Evolutionary conservation across 768 basidiomycete genomes (phyloP), one percentile per base, ranked within the genome.

Genomic region (Leccinum rimulosum): DNA sequence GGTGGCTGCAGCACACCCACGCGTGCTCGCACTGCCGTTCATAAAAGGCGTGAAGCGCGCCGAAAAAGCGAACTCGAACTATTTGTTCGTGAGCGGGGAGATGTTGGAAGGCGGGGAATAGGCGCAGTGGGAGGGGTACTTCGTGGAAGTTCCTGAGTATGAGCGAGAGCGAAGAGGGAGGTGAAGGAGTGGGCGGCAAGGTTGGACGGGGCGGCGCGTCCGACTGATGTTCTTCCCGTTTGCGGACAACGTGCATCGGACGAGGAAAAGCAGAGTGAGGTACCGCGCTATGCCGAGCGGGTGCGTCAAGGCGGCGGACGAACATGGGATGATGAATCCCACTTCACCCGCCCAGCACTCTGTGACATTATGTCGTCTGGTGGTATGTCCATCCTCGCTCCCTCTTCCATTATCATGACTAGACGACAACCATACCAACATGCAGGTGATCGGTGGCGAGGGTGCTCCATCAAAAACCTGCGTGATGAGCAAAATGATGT

Each of bases 211-310:
- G 96, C 98, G 52, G 86, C 91, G 6, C 96, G 97, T 75, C 91
- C 92, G 33, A 95, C 92, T 61, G 97, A 99, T 65, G 97, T 99
- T 99, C 84, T 98, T 98, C 94, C 97, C 97, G 17, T 98, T 98
- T 85, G 84, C 96, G 12, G 97, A 99, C 70, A 99, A 98, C 67
- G 95, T 99, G 33, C 91, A 98, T 71, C 82, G 97, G 49, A 92
- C 93, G 53, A 81, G 84, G 74, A 88, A 91, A 80, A 95, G 93
- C 61, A 97, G 97, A 0, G 95, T 94, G 52, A 85, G 77, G 70
- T 98, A 97, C 74, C 80, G 98, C 50, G 94, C 93, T 27, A 93
- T 95, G 7, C 89, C 92, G 3, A 85, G 88, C 54, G 97, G 97
- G 51, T 94, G 92, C 65, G 94, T 99, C 79, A 94, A 93, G 76